Evolutionary conservation across 2,329 filamentous ascomycete species (phyloP).

Genomic region (Exophiala viscosa): DNA sequence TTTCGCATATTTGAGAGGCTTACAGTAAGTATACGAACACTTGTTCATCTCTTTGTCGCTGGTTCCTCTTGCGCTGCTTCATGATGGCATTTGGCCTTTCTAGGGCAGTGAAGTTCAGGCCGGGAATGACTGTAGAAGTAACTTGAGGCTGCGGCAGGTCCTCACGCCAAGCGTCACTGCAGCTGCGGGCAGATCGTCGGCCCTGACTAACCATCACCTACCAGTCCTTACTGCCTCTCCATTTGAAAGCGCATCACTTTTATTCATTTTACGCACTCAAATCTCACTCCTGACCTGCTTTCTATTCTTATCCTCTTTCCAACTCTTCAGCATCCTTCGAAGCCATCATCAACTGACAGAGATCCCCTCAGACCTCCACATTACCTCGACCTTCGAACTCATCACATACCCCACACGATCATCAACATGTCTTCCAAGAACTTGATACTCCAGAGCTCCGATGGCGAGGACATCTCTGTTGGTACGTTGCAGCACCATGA

Average conservation of each 20-base stretch:
- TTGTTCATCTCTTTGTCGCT: too few species aligned
- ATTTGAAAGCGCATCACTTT: neutral
- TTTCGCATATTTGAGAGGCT: too few species aligned
- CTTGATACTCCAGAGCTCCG: conserved; percentile 50
- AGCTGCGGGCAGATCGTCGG: neutral
- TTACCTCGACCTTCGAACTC: neutral
- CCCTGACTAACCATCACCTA: neutral
- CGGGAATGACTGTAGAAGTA: too few species aligned
- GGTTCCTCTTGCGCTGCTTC: too few species aligned
- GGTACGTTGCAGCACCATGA: conserved; percentile 42
- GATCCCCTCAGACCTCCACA: conserved; percentile 1
- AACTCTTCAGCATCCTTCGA: neutral
- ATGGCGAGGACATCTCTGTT: conserved; percentile 48
- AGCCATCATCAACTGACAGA: neutral
- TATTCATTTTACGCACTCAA: neutral
- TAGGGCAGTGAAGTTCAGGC: too few species aligned
- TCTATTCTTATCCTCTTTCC: neutral
- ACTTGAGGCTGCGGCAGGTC: too few species aligned
- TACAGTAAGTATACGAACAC: too few species aligned
- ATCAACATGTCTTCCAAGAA: conserved; percentile 30
- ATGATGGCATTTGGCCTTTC: too few species aligned
- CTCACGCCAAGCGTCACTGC: too few species aligned
- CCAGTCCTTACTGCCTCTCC: neutral
- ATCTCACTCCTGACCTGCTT: neutral
- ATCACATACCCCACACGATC: conserved; percentile 3